Percentiles rank a stretch among this genome's conserved stretches.
Evolutionary conservation across 306 rosid genomes (phyloP).

Genomic region (Fragaria nilgerrensis): DNA sequence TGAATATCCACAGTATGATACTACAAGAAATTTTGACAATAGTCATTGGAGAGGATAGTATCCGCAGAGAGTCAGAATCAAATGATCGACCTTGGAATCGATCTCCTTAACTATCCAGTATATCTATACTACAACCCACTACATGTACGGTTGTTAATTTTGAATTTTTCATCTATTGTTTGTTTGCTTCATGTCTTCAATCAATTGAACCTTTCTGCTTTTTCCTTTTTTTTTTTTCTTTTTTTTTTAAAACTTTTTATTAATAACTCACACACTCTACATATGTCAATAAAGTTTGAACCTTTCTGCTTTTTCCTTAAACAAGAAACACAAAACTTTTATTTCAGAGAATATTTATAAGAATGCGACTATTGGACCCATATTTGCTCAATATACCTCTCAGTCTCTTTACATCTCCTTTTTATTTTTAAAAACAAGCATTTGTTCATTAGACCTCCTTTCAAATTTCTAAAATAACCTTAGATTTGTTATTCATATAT

Average conservation of each 20-base stretch:
- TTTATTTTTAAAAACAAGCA: too few species aligned
- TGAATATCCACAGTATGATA: not conserved
- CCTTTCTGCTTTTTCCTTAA: not conserved
- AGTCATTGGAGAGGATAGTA: not conserved
- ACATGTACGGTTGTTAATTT: not conserved
- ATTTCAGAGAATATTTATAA: not conserved
- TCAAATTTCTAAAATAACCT: too few species aligned
- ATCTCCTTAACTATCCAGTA: not conserved
- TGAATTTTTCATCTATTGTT: not conserved
- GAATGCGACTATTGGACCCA: too few species aligned
- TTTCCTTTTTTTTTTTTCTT: too few species aligned
- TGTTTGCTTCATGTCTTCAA: not conserved
- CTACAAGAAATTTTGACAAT: conserved; percentile 13
- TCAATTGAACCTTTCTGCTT: not conserved
- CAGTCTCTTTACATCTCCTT: too few species aligned
- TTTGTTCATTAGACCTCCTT: too few species aligned
- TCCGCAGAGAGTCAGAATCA: not conserved
- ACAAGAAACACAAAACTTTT: not conserved
- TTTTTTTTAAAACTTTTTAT: too few species aligned
- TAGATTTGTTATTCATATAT: too few species aligned
- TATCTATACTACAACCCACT: not conserved
- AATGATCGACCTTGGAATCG: not conserved
- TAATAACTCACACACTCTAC: too few species aligned
- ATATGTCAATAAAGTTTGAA: too few species aligned
- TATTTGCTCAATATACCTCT: too few species aligned